Base-by-base conservation (phyloP, 2,329 filamentous ascomycete species). In the Penicillium sclerotigenum region DNA sequence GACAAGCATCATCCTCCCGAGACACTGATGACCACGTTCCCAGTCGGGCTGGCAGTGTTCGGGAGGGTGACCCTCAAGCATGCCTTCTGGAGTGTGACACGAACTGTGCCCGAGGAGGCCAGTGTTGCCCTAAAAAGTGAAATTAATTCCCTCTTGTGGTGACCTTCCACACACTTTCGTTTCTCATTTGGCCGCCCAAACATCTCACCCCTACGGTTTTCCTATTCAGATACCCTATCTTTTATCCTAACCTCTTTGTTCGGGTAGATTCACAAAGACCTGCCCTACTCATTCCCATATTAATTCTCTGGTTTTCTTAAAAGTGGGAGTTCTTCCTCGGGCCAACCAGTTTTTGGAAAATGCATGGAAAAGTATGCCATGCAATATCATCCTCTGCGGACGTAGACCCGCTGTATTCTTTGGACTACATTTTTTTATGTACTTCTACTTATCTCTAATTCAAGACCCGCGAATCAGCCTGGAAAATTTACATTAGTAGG, bases 31-130 rank as follows among this genome's bases (percentile, higher is more conserved):
- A 63, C 3, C 31, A 60, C n/a, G 52, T 56, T 14, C 58, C 67
- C 6, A 77, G 74, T 53, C 66, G 70, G 28, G 68, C 72, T 13
- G 69, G 65, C 5, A 78, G 73, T 59, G 45, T 76, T 26, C 68
- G 69, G 8, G 72, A 73, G 24, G 71, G 72, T 9, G 72, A 73
- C 28, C 61, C 71, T 6, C 68, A 68, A 40, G 71, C 75, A 10
- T 80, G 78, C 58, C 68, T 80, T n/a, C 67, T 80, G 9, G 76
- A 79, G 52, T 80, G 78, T 54, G 74, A 75, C n/a, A 73, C 77
- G 42, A 73, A 75, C 50, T 80, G 77, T 53, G 74, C 71, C 33
- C 65, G 68, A 13, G 68, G 65, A 43, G 68, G 70, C 22, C 75
- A 78, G 59, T 79, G 77, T 60, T 79, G 76, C 54, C 72, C 74